A percentile compares a stretch with the other conserved stretches of the same genome.
Evolutionary conservation across 306 rosid genomes (phyloP).

Genomic region (Quercus agrifolia): DNA sequence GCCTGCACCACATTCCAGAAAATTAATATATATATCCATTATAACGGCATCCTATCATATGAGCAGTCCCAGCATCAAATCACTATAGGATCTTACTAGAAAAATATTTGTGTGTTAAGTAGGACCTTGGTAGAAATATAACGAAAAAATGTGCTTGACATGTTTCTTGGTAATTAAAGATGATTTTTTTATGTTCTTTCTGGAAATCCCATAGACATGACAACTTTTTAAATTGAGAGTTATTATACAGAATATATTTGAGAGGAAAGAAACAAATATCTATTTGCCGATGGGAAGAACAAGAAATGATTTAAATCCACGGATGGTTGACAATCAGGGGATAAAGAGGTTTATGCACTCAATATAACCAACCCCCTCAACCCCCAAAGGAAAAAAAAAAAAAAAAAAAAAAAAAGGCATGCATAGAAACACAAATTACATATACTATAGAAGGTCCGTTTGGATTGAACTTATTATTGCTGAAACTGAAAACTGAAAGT

Average conservation of each 20-base stretch:
- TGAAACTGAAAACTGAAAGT: no score
- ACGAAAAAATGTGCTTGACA: neutral
- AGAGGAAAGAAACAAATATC: neutral
- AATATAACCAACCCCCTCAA: neutral
- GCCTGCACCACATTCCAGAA: constrained; percentile 47
- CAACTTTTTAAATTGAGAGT: neutral
- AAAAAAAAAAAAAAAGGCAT: no score
- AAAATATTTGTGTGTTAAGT: no score
- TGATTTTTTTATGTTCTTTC: neutral
- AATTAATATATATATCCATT: constrained; percentile 18
- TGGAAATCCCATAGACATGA: neutral
- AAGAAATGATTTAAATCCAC: neutral
- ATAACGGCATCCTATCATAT: constrained; percentile 2
- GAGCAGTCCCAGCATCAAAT: neutral
- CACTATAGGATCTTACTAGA: neutral
- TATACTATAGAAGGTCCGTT: no score
- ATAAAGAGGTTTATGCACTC: neutral
- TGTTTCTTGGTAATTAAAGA: neutral
- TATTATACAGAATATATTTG: neutral
- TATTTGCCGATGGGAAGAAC: neutral
- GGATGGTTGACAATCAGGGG: neutral
- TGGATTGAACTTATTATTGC: no score
- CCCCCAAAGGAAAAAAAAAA: no score
- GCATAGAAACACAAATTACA: no score
- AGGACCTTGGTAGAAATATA: neutral